A percentile compares a stretch with the other conserved stretches of the same genome.
These are phyloP conservation scores for Apiotrichum porosum DNA, from an alignment of 1,284 basidiomycete genomes.

Conservation along the genomic window DNA sequence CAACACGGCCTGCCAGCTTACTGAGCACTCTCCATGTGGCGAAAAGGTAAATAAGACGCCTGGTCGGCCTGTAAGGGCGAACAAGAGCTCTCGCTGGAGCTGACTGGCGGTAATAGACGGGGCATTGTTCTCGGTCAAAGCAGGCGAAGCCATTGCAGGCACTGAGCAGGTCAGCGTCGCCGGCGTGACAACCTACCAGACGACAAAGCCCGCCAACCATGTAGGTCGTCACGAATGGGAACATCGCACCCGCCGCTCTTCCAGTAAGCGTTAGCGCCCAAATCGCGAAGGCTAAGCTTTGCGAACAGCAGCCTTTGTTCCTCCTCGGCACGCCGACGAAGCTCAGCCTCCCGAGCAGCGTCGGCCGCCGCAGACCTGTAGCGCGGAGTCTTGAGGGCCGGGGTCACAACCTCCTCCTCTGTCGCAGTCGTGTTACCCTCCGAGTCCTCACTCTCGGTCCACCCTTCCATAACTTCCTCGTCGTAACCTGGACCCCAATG, in stretches of 20 bases:
- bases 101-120: conserved; percentile 27
- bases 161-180: conserved; percentile 3
- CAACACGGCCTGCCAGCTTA: conserved; percentile 10
- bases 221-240: conserved; percentile 5
- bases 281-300: conserved; percentile 13
- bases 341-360: conserved; percentile 13
- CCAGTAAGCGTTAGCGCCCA: conserved; percentile 31
- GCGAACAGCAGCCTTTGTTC: conserved; percentile 15
- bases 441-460: conserved; percentile 31
- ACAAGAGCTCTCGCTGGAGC: conserved; percentile 40
- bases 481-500: conserved; percentile 32
- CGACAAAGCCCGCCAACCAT: conserved; percentile 33
- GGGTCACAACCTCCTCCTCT: conserved; percentile 23
- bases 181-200: conserved; percentile 10
- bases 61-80: conserved; percentile 34
- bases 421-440: not conserved
- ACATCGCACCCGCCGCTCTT: conserved; percentile 16
- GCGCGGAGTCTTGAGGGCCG: not conserved
- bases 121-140: not conserved
- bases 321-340: conserved; percentile 5
- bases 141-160: conserved; percentile 9
- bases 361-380: not conserved
- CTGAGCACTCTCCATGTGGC: conserved; percentile 18
- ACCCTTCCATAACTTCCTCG: conserved; percentile 37
- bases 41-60: conserved; percentile 29